Base-by-base conservation (phyloP, 2,329 filamentous ascomycete genomes). In the Sarocladiaceae sp. region DNA sequence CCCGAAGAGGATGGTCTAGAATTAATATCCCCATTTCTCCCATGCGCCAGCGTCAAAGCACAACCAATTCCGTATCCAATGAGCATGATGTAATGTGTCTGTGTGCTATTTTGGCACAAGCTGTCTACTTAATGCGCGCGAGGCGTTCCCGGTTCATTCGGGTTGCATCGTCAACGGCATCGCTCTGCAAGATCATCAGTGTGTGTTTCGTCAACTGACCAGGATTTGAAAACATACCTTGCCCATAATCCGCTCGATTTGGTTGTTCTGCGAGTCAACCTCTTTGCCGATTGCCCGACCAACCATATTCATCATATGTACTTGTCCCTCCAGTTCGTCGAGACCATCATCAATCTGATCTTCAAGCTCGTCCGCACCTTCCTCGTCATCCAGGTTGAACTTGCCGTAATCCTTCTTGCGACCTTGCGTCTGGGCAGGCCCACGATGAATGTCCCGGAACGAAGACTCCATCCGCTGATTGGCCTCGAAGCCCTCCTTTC, bases 81-180 rank as follows among this genome's bases (percentile, higher is more conserved):
- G n/a, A 48, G 6, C 44, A 31, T 17, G 4, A 33, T 7, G 8
- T 44, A n/a, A 44, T 8, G 25, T n/a, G 18, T 22, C 23, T 40
- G 35, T n/a, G 4, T 40, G 37, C 37, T 22, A 3, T 7, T n/a
- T 10, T 33, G 29, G 29, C 4, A 15, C 29, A 20, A 31, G 4
- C 23, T 22, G 18, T 52, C 58, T 64, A 74, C 53, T 65, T 72
- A 53, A 86, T 84, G 48, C 85, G 78, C 61, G 87, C 83, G 66
- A 91, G 66, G 59, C 83, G 80, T 61, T 86, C 83, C 58, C 87
- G 78, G 74, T 92, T 92, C 79, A 90, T 83, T 54, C 83, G 83
- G 61, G 93, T 88, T 64, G 87, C 82, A 59, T 93, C 88, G 67
- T 91, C 88, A 59, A 96, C 88, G 60, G 77, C 80, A 66, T 96